Evolutionary conservation across 75 land plant genomes (phyloP), one percentile per base, ranked within the genome.

Genomic region (Pseudotsuga menziesii): DNA sequence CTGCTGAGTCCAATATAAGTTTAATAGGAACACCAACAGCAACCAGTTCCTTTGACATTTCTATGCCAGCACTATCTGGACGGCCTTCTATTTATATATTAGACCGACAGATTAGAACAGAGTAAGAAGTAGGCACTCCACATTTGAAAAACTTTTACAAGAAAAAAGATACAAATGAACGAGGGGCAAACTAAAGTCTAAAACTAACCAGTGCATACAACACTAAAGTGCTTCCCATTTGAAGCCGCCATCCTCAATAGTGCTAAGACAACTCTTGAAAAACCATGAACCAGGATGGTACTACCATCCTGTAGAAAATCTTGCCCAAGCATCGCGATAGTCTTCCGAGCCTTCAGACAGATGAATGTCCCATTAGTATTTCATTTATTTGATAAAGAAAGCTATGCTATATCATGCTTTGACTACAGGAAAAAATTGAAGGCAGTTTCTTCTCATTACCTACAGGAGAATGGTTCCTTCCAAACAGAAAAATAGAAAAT

Each of bases 251-350:
- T 77, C 85, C 88, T 92, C 74, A 96, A 77, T 35, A 96, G 88
- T 82, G 93, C 89, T 54, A 96, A 44, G 4, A 96, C 99, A 74
- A 96, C 99, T 76, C 99, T 88, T 56, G 99, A 96, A 74, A 82
- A 96, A 12, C 99, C 99, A 85, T 96, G 99, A 3, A 90, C 91
- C 59, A 96, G 80, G 61, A 96, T 94, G 39, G 91, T 89, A 75
- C 98, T 83, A 27, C 95, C 95, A 86, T 96, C 95, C 69, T 81
- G 91, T 70, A 96, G 86, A 80, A 96, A 96, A 57, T 96, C 99
- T 81, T 96, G 99, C 80, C 98, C 86, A 63, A 96, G 90, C 91
- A 92, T 90, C 56, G 95, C 99, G 76, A 96, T 96, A 16, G 94
- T 94, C 61, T 83, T 77, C 7, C 98, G 88, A 58, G 99, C 99